Percentiles rank a stretch among this genome's conserved stretches.
Conservation (phyloP, 768 basidiomycete species). For the Suillus variegatus region DNA sequence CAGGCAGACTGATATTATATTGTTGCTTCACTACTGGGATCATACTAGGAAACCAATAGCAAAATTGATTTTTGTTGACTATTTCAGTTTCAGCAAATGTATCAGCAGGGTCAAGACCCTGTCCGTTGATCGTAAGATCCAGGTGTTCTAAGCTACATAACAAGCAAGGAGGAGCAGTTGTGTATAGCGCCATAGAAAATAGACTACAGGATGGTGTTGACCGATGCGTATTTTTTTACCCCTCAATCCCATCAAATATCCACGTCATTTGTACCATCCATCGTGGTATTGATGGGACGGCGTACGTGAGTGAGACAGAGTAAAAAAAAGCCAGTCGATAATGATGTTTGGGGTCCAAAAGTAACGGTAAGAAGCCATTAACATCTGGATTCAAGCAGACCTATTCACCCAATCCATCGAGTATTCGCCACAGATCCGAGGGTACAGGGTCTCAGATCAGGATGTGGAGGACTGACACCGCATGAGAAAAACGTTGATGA, state of each 20-base stretch:
- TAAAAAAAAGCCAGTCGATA: not conserved
- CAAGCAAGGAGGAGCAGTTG: not conserved
- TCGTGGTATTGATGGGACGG: not conserved
- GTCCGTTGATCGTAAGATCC: not conserved
- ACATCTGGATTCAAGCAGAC: not conserved
- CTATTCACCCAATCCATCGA: not conserved
- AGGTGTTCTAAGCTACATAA: not conserved
- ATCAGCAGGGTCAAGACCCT: not conserved
- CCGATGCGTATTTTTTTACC: not conserved
- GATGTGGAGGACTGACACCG: not conserved
- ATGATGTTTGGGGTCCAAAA: not conserved
- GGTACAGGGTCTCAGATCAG: not conserved
- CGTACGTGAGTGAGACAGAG: not conserved
- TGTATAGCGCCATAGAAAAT: not conserved
- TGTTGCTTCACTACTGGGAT: no score
- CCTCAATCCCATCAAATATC: not conserved
- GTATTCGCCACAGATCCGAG: not conserved
- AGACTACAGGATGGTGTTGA: not conserved
- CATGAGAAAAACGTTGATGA: not conserved
- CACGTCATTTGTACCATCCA: not conserved
- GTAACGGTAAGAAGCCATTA: not conserved
- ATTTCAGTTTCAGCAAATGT: not conserved
- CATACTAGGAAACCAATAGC: not conserved
- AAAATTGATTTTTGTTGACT: not conserved
- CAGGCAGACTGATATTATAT: no score